These are phyloP conservation scores for Mrakia blollopis DNA, from an alignment of 768 basidiomycete species.

Conservation along the genomic window DNA sequence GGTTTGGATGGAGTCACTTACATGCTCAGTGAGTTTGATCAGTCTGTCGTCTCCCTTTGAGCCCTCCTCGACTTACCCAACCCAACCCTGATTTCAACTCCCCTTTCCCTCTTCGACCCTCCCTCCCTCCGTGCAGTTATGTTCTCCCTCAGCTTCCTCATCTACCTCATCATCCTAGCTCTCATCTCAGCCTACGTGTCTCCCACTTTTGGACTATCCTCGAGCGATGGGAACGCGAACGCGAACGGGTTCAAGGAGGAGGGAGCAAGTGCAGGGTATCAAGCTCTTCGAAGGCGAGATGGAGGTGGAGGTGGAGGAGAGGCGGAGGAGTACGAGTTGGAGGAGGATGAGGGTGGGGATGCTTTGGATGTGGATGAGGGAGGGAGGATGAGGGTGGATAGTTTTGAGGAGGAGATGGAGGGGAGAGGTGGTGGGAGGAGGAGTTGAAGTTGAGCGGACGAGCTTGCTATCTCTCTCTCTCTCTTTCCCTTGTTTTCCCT, in stretches of 20 bases:
- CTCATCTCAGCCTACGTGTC: constrained; percentile 61
- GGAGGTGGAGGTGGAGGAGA: not conserved
- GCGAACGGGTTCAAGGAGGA: not conserved
- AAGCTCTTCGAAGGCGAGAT: not conserved
- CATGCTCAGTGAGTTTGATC: constrained; percentile 20
- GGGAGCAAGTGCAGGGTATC: not conserved
- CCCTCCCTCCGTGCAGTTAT: constrained; percentile 25
- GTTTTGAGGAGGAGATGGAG: constrained; percentile 22
- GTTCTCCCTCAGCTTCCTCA: constrained; percentile 63
- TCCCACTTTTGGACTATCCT: constrained; percentile 17
- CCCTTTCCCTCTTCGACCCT: not conserved
- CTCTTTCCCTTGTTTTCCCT: not conserved
- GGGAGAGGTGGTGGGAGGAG: not conserved
- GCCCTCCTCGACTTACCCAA: constrained; percentile 61
- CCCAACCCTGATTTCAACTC: constrained; percentile 56
- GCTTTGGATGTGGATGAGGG: not conserved
- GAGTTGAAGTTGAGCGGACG: not conserved
- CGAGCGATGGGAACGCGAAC: too few species aligned
- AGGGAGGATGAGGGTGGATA: not conserved
- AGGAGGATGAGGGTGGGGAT: not conserved
- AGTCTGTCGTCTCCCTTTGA: not conserved
- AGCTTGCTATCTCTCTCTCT: not conserved
- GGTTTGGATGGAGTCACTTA: constrained; percentile 29
- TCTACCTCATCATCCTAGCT: constrained; percentile 67
- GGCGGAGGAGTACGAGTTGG: constrained; percentile 12